Conservation (phyloP, 169 alveolate genomes). For the Eimeria sp. region DNA sequence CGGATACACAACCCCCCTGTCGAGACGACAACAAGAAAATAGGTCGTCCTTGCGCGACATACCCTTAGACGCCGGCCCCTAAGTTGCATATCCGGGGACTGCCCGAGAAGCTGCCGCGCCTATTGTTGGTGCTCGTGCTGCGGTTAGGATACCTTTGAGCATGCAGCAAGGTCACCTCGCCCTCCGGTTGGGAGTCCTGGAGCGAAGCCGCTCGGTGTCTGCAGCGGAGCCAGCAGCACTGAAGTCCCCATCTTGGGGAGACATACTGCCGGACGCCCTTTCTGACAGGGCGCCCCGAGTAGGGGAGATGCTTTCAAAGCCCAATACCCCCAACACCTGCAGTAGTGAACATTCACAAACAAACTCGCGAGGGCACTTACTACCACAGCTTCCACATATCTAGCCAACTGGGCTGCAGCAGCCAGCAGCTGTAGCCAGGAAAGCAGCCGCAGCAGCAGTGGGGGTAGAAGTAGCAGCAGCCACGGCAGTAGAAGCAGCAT, state of each 20-base stretch:
- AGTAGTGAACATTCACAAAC: background rate
- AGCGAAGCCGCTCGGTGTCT: constrained; percentile 34
- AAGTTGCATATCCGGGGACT: background rate
- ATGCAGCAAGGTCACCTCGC: background rate
- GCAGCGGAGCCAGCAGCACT: background rate
- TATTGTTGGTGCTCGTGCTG: background rate
- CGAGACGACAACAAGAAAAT: background rate
- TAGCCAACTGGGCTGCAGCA: background rate
- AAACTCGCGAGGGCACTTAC: background rate
- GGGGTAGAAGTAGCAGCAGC: background rate
- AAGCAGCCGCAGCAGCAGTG: background rate
- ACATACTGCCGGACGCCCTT: background rate
- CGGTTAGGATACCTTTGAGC: background rate
- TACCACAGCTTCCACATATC: background rate
- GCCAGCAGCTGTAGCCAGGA: background rate
- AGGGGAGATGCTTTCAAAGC: background rate
- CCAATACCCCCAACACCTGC: constrained; percentile 55
- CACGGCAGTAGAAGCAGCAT: background rate
- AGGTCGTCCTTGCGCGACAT: too few species aligned
- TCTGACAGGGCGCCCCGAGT: background rate
- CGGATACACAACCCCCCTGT: background rate
- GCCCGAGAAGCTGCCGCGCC: background rate
- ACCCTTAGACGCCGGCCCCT: too few species aligned
- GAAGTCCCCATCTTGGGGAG: constrained; percentile 4
- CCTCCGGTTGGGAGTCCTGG: constrained; percentile 26